These are phyloP conservation scores for Penicillium tannophilum DNA, from an alignment of 495 filamentous ascomycete genomes.

Conservation along the genomic window DNA sequence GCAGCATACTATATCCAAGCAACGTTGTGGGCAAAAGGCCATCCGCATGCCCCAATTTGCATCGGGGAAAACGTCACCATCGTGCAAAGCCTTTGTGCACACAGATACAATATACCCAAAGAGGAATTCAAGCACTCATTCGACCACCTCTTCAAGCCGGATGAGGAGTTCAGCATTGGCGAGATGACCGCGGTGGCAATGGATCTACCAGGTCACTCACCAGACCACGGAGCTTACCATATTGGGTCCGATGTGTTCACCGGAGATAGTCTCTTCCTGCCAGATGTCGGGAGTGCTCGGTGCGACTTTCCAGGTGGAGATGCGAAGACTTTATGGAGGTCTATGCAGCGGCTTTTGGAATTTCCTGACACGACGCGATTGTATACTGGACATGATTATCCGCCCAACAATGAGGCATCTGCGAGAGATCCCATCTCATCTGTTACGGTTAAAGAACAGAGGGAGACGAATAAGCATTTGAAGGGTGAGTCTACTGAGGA, in stretches of 20 bases:
- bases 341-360: conserved; percentile 44
- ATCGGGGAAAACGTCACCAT: conserved; percentile 51
- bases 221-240: conserved; percentile 58
- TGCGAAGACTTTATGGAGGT: conserved; percentile 40
- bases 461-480: conserved; percentile 51
- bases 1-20: conserved; percentile 54
- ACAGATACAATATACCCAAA: conserved; percentile 41
- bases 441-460: conserved; percentile 51
- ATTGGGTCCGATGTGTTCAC: conserved; percentile 57
- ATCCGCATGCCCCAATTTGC: conserved; percentile 34
- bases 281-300: conserved; percentile 55
- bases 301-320: conserved; percentile 58
- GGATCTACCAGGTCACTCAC: conserved; percentile 58
- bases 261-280: conserved; percentile 57
- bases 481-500: conserved; percentile 39
- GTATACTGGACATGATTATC: conserved; percentile 51
- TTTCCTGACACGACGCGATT: conserved; percentile 41
- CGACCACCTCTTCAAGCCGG: conserved; percentile 48
- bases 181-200: conserved; percentile 40
- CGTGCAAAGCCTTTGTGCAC: conserved; percentile 47
- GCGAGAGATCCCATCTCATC: conserved; percentile 32
- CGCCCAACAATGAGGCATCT: conserved; percentile 22
- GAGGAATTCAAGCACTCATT: conserved; percentile 46
- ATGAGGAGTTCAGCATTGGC: conserved; percentile 50
- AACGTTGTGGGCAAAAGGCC: conserved; percentile 26